A percentile compares a stretch with the other conserved stretches of the same genome.
phyloP scores from a whole-genome alignment of 176 grass and related monocot genomes.

The Triticum timopheevii region DNA sequence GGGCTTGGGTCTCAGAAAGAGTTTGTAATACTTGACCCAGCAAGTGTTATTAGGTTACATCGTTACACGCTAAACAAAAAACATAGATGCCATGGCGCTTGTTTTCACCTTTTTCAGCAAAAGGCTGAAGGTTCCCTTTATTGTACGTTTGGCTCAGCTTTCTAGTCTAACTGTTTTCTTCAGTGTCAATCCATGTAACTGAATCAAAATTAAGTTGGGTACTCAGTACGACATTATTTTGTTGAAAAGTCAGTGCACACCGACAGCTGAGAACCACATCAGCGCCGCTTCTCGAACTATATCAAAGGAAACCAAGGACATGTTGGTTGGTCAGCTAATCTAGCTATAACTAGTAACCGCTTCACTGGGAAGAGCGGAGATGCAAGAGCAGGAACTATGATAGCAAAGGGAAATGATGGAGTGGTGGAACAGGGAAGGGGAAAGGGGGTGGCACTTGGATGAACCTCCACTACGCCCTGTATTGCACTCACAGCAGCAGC shows the following conservation, averaged over 20 bases:
- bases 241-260: neutral
- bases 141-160: neutral
- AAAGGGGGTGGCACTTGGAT: slow-evolving; percentile 7
- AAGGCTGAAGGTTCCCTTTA: neutral
- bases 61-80: neutral
- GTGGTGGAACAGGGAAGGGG: slow-evolving; percentile 13
- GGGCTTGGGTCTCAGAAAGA: neutral
- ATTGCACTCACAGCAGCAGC: neutral
- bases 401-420: slow-evolving; percentile 19
- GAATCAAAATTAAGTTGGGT: neutral
- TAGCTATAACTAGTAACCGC: neutral
- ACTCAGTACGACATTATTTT: neutral
- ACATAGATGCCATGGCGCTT: neutral
- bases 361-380: neutral
- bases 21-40: neutral
- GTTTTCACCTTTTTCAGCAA: neutral
- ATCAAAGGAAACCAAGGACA: neutral
- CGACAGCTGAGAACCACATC: neutral
- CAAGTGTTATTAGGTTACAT: neutral
- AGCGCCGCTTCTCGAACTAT: neutral
- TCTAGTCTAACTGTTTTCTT: neutral
- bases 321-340: neutral
- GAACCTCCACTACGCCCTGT: slow-evolving; percentile 21
- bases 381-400: neutral
- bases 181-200: neutral